Evolutionary conservation across 306 rosid species (phyloP), one percentile per base, ranked within the genome.

Genomic region (Dalbergia oliveri): DNA sequence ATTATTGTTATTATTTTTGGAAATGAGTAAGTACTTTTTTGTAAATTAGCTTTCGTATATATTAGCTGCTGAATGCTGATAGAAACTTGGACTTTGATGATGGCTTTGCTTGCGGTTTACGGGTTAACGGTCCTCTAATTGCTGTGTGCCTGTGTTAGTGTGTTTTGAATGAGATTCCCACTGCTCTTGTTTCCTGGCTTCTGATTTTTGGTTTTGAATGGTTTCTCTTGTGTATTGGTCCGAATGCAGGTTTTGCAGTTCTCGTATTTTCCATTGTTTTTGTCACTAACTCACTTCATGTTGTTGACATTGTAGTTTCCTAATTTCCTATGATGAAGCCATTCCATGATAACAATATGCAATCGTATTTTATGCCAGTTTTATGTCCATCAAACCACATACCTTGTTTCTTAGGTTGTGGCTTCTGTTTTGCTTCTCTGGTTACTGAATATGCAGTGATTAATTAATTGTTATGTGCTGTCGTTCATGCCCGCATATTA

Each of bases 361-460:
- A 39, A 39, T 73, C 19, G 7, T 66, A 15, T 44, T 39, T 37
- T 58, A 23, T 39, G n/a, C 58, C 37, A 5, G 37, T 60, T 60
- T 54, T 61, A 31, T 59, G 41, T 53, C 10, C 66, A 53, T 5
- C 26, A 23, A 13, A 21, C 9, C 4, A 7, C 34, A 15, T 11
- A n/a, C 4, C 6, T 35, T 33, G 41, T 26, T 76, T 47, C 11
- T 47, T 26, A 16, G 50, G 49, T 51, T 64, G 23, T 10, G 5
- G 45, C 39, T 41, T 53, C 44, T 11, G 33, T 79, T 71, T 51
- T 33, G 44, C 47, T 51, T 66, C 41, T 70, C 31, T 23, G 1
- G 26, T 33, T 63, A 26, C 16, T 11, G 15, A 80, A 51, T 51
- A 51, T 39, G 49, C 62, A 34, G 18, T 73, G 57, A 66, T 66